A percentile compares a stretch with the other conserved stretches of the same genome.
Evolutionary conservation across 305 asterid species (phyloP).

Genomic region (Fraxinus baroniana): DNA sequence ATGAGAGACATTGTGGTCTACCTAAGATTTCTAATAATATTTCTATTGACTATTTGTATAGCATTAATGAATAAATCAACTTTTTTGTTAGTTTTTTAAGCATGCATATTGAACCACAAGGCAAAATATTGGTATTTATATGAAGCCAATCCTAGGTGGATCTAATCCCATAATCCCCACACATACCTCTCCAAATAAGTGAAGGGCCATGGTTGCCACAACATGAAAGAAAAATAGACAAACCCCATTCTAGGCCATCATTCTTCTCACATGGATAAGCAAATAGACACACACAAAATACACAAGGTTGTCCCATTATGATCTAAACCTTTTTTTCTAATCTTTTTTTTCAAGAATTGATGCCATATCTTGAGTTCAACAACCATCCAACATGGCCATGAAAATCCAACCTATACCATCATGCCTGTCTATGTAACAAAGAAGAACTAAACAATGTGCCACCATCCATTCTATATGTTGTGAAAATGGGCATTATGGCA

Average conservation of each 20-base stretch:
- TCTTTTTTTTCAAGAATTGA: neutral
- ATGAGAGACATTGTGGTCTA: neutral
- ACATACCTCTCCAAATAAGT: neutral
- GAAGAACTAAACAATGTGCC: neutral
- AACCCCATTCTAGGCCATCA: neutral
- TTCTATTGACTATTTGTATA: neutral
- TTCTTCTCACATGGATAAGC: neutral
- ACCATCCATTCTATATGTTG: neutral
- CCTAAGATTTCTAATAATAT: neutral
- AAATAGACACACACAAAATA: neutral
- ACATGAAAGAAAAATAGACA: neutral
- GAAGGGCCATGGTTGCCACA: neutral
- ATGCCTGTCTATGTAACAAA: neutral
- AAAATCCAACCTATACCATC: neutral
- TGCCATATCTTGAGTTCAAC: neutral
- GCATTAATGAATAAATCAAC: neutral
- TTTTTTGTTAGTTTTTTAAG: neutral
- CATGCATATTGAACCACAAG: neutral
- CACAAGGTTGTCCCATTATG: neutral
- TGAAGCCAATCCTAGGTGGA: neutral
- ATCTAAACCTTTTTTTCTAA: neutral
- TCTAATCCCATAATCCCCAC: neutral
- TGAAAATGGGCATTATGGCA: neutral
- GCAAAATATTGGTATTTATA: neutral
- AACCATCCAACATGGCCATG: neutral